Conservation (phyloP, 345 rosid genomes). For the Hirschfeldia incana region DNA sequence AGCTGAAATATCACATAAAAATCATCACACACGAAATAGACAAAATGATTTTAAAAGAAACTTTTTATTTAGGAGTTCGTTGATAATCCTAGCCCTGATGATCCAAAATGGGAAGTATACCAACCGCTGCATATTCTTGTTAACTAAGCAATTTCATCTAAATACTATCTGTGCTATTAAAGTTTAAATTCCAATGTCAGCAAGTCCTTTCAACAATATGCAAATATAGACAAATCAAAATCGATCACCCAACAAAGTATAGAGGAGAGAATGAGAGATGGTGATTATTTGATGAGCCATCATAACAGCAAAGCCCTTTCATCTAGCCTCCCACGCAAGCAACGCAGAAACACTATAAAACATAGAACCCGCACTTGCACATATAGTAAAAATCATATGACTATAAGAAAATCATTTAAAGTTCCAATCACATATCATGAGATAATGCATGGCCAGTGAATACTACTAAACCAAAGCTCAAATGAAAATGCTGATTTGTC, state of each 20-base stretch:
- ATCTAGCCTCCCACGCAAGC: constrained; percentile 79
- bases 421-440: not conserved
- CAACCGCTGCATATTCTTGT: constrained; percentile 48
- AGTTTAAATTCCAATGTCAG: not conserved
- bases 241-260: constrained; percentile 65
- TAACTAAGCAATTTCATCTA: not conserved
- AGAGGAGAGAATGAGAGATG: constrained; percentile 72
- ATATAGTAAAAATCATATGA: constrained; percentile 51
- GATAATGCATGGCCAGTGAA: no score
- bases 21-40: not conserved
- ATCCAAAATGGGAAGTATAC: constrained; percentile 39
- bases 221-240: not conserved
- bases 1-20: no score
- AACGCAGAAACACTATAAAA: constrained; percentile 73
- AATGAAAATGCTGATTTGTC: no score
- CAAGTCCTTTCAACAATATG: not conserved
- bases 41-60: not conserved
- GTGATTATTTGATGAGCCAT: constrained; percentile 95
- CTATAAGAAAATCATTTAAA: no score
- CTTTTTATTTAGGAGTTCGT: not conserved
- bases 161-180: not conserved
- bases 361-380: constrained; percentile 91
- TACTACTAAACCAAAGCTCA: no score
- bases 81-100: constrained; percentile 47
- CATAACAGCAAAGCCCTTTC: constrained; percentile 88